Evolutionary conservation across 148 eudicot genomes (phyloP).

Genomic region (Fagopyrum homotropicum): DNA sequence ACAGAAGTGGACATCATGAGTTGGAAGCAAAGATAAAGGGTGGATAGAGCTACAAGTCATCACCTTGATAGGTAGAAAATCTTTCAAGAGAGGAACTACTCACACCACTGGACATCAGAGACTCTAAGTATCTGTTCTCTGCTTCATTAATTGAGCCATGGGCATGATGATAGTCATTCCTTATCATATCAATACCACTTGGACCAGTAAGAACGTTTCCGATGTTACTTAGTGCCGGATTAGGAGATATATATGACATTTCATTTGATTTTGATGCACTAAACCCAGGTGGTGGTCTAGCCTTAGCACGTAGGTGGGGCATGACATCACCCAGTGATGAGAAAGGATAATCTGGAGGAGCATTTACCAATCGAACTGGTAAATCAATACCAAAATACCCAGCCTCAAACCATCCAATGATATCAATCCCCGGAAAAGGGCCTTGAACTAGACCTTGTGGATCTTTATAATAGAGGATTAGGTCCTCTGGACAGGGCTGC

Average conservation of each 20-base stretch:
- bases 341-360: conserved; percentile 62
- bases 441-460: conserved; percentile 94
- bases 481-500: conserved; percentile 78
- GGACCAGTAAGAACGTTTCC: conserved; percentile 40
- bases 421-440: conserved; percentile 81
- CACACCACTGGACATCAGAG: conserved; percentile 63
- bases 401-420: conserved; percentile 97
- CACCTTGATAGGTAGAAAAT: conserved; percentile 67
- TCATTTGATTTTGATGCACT: conserved; percentile 55
- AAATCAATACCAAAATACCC: conserved; percentile 93
- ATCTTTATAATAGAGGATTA: conserved; percentile 74
- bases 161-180: conserved; percentile 39
- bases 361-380: conserved; percentile 63
- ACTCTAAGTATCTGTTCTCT: conserved; percentile 80
- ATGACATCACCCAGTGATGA: conserved; percentile 80
- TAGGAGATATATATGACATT: conserved; percentile 34
- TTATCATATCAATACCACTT: conserved; percentile 33
- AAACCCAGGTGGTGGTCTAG: conserved; percentile 90
- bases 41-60: not conserved
- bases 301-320: conserved; percentile 92
- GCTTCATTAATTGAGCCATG: conserved; percentile 52
- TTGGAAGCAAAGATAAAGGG: not conserved
- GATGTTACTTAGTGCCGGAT: conserved; percentile 32
- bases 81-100: conserved; percentile 41
- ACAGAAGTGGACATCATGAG: not conserved